A percentile compares a stretch with the other conserved stretches of the same genome.
Conservation (phyloP, 768 basidiomycete genomes). For the Rubroboletus pulcherrimus region DNA sequence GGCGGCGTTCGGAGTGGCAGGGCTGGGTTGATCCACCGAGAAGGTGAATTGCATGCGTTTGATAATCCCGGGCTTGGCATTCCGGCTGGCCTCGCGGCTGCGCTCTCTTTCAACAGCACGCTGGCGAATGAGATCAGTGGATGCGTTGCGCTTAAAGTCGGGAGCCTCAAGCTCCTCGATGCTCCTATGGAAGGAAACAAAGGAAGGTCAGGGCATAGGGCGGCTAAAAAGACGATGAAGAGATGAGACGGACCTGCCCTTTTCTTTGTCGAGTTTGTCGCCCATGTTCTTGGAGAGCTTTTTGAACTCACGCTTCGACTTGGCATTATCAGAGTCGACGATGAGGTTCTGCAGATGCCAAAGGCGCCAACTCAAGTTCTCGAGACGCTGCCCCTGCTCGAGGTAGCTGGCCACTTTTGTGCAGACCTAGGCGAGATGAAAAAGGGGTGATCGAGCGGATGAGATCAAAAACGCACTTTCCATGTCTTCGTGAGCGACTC, state of each 20-base stretch:
- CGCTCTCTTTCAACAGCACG: slow-evolving; percentile 82
- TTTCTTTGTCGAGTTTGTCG: slow-evolving; percentile 90
- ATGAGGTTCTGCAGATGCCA: slow-evolving; percentile 92
- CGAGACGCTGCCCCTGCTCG: slow-evolving; percentile 86
- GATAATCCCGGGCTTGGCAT: slow-evolving; percentile 65
- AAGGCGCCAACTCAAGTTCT: slow-evolving; percentile 89
- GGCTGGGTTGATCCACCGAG: slow-evolving; percentile 68
- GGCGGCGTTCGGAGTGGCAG: slow-evolving; percentile 38
- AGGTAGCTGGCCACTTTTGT: slow-evolving; percentile 89
- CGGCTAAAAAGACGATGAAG: background rate
- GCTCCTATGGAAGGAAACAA: slow-evolving; percentile 44
- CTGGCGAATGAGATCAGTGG: slow-evolving; percentile 74
- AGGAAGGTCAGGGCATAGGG: slow-evolving; percentile 16
- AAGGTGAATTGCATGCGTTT: slow-evolving; percentile 91
- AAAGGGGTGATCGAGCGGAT: background rate
- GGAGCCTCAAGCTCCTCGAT: slow-evolving; percentile 85
- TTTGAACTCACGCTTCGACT: slow-evolving; percentile 84
- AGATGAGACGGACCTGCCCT: slow-evolving; percentile 64
- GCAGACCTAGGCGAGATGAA: slow-evolving; percentile 55
- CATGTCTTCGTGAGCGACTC: slow-evolving; percentile 87
- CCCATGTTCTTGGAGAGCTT: slow-evolving; percentile 86
- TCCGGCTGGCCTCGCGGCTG: slow-evolving; percentile 63
- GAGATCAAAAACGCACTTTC: slow-evolving; percentile 54
- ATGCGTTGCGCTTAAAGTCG: slow-evolving; percentile 75
- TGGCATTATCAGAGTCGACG: slow-evolving; percentile 87